Evolutionary conservation across 108 stramenopile species (phyloP).

Genomic region (Nitzschia sp.): DNA sequence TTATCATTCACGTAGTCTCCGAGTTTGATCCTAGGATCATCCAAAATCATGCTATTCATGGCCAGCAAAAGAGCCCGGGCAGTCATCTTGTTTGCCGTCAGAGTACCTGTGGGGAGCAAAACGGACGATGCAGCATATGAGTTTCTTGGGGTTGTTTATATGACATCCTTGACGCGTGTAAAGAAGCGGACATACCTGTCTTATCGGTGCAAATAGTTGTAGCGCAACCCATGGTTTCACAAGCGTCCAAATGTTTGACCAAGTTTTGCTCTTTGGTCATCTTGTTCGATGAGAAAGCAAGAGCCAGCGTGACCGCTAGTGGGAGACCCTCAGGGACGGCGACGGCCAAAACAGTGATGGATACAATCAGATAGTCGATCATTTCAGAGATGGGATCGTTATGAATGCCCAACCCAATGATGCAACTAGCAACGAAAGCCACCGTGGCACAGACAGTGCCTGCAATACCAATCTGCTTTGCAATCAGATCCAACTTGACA

Average conservation of each 20-base stretch:
- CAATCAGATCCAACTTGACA: constrained; percentile 83
- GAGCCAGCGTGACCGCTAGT: constrained; percentile 93
- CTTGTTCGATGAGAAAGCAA: constrained; percentile 90
- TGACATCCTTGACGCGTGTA: too few species aligned
- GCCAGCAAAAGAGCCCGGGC: constrained; percentile 65
- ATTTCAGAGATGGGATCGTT: constrained; percentile 36
- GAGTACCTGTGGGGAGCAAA: constrained; percentile 64
- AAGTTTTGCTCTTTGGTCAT: constrained; percentile 96
- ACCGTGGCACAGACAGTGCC: constrained; percentile 74
- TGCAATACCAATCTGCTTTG: constrained; percentile 83
- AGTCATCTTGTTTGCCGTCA: constrained; percentile 97
- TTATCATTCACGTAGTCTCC: constrained; percentile 49
- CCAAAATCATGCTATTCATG: constrained; percentile 45
- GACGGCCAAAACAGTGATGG: constrained; percentile 92
- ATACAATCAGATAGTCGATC: constrained; percentile 75
- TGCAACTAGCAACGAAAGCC: constrained; percentile 77
- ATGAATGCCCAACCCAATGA: constrained; percentile 72
- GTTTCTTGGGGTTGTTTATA: not conserved
- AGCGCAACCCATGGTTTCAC: constrained; percentile 99
- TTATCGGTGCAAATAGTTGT: constrained; percentile 99
- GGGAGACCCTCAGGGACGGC: constrained; percentile 99
- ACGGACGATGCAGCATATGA: not conserved
- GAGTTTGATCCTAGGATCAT: constrained; percentile 52
- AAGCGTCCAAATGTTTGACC: constrained; percentile 94
- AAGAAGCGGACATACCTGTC: constrained; percentile 55